Base-by-base conservation (phyloP, 225 moss, liverwort and hornwort genomes). In the Climacium dendroides region DNA sequence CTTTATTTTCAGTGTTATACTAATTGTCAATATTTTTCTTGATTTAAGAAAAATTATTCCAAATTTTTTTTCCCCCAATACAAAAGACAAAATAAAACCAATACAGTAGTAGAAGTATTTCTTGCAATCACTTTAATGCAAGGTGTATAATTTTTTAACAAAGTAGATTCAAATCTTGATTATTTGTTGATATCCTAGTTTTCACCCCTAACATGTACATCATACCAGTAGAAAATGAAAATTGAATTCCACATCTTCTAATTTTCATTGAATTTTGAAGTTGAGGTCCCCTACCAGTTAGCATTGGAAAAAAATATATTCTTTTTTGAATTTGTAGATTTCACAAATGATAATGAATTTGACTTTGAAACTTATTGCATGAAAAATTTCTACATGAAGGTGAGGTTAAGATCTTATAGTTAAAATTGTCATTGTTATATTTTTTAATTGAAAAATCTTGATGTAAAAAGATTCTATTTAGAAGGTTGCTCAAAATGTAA, bases 1-100 rank as follows among this genome's bases (percentile, higher is more conserved):
- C 1, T 1, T 35, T 65, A 11, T 35, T 35, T 10, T 61, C 0
- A 3, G 0, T 6, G 6, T 35, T 11, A 65, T 19, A 65, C 1
- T 35, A 65, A 35, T 10, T 64, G 0, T 32, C 4, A 20, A 66
- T n/a, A 20, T 2, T n/a, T n/a, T n/a, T n/a, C 1, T n/a, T 23
- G 4, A 67, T 67, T 12, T 2, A 22, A 37, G n/a, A 22, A 66
- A 67, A 37, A 13, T 67, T 7, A n/a, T 67, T 23, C 7, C 2
- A 22, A 22, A 65, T 10, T 19, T 20, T 65, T 35, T 65, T 18
- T 11, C 9, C 6, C 4, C 64, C 2, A 35, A 10, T 35, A 35
- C 6, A 35, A 35, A 0, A 65, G 0, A 35, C 3, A 10, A 35
- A 64, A 35, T 3, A 10, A 18, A 64, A 63, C 14, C 8, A 34